These are phyloP conservation scores for Cyathus striatus DNA, from an alignment of 768 basidiomycete species.

Conservation along the genomic window DNA sequence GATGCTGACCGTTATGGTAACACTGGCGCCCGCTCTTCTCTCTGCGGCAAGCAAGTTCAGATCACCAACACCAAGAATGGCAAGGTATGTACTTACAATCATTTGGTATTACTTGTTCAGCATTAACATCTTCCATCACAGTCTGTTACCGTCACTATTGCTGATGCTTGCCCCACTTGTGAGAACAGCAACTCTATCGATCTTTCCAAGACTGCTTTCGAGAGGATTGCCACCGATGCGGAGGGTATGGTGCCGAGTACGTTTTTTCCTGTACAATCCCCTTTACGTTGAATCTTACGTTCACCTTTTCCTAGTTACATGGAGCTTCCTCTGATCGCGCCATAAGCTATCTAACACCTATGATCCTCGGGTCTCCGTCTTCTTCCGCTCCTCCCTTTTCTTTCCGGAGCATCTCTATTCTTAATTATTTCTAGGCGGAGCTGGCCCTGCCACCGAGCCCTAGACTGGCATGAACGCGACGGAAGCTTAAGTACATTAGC, in stretches of 20 bases:
- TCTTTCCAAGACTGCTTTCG: conserved; percentile 67
- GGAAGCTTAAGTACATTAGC: background rate
- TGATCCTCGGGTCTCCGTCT: conserved; percentile 6
- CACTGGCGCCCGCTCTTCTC: conserved; percentile 34
- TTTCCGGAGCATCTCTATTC: background rate
- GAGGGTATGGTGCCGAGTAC: conserved; percentile 57
- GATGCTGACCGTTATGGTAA: conserved; percentile 52
- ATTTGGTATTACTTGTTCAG: background rate
- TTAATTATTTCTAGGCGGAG: background rate
- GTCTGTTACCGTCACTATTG: conserved; percentile 59
- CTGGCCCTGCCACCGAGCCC: background rate
- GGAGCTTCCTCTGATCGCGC: conserved; percentile 27
- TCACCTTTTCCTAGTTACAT: conserved; percentile 23
- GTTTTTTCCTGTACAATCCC: conserved; percentile 16
- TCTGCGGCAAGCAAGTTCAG: conserved; percentile 62
- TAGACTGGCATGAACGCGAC: background rate
- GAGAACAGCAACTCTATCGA: conserved; percentile 62
- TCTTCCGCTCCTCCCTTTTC: background rate
- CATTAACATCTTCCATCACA: conserved; percentile 9
- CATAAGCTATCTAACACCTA: conserved; percentile 7
- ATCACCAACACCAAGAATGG: conserved; percentile 60
- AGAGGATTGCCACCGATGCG: conserved; percentile 38
- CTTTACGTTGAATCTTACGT: conserved; percentile 5
- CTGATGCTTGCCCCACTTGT: conserved; percentile 83
- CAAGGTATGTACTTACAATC: conserved; percentile 25